Base-by-base conservation (phyloP, 2,329 filamentous ascomycete species). In the Alternaria ethzedia region DNA sequence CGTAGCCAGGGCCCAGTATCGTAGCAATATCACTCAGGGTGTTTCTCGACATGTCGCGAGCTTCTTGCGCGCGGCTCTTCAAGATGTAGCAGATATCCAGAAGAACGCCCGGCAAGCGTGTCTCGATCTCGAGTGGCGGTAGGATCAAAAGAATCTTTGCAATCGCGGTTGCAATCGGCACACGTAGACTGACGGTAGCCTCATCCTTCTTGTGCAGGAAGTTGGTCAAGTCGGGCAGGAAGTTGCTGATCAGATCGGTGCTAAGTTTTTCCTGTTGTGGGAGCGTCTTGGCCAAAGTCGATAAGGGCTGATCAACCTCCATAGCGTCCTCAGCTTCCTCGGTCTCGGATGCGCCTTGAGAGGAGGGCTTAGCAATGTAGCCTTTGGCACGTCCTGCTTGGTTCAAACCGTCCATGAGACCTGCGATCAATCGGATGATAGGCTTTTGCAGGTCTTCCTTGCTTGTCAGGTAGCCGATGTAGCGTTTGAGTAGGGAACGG, bases 151-250 rank as follows among this genome's bases (percentile, higher is more conserved):
- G 83, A 15, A 98, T 86, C 79, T 97, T 97, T 64, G 97, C 91
- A 46, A 95, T 88, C 26, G 96, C 93, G 36, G 97, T 88, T 25
- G 94, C 94, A 6, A 97, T 91, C 1, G 95, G 94, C 32, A 97
- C 91, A 78, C 96, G 92, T 56, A 96, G 88, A 81, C 94, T 97
- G 79, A 99, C 95, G 54, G 94, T 94, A 1, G 93, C 90, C 78
- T 99, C 96, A 67, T 98, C 93, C 79, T 97, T 98, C 73, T 97
- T 90, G 72, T 97, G 94, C 26, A 98, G 87, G 76, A 97, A 96
- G 49, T 89, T 88, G n/a, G 90, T 86, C 30, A 99, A 82, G 17
- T 91, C 88, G 0, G 95, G 93, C 41, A 97, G 82, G 71, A 97
- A 91, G 65, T 90, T 89, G 20, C 88, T 87, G 44, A 88, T 86